These are phyloP conservation scores for Balamuthia mandrillaris DNA, from an alignment of 208 protist species.

Conservation along the genomic window DNA sequence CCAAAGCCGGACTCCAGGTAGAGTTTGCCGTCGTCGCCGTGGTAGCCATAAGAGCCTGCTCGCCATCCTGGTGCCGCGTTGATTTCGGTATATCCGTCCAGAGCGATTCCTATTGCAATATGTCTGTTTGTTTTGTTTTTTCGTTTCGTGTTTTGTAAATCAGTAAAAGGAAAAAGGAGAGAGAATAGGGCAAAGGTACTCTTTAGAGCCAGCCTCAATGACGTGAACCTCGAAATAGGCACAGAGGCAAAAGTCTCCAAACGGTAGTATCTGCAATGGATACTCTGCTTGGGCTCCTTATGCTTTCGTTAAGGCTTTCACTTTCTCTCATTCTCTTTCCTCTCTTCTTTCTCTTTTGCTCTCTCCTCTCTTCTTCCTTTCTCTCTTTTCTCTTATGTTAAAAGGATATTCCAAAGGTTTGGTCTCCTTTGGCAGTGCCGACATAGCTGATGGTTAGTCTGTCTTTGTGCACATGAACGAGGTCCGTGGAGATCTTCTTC, in stretches of 20 bases:
- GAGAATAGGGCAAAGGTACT: not conserved
- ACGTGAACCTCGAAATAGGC: conserved; percentile 36
- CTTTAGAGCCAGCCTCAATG: not conserved
- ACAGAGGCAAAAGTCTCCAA: not conserved
- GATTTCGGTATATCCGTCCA: not conserved
- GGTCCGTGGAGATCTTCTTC: not conserved
- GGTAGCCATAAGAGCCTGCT: conserved; percentile 30
- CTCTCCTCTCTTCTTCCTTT: too few species aligned
- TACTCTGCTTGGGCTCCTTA: not conserved
- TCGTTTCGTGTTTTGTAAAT: not conserved
- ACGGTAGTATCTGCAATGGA: conserved; percentile 9
- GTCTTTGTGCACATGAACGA: not conserved
- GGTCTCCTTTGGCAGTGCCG: not conserved
- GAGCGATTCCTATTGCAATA: not conserved
- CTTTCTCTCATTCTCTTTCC: not conserved
- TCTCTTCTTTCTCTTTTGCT: not conserved
- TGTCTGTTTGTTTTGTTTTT: not conserved
- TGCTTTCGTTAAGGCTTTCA: not conserved
- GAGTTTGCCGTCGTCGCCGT: conserved; percentile 11
- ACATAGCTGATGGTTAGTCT: not conserved
- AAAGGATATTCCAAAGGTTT: conserved; percentile 30
- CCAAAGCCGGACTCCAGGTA: conserved; percentile 12
- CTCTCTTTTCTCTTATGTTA: not conserved
- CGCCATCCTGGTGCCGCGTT: not conserved
- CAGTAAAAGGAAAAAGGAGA: not conserved